Evolutionary conservation across 1,284 basidiomycete genomes (phyloP), one percentile per base, ranked within the genome.

Genomic region (Ceratobasidium papillatum): DNA sequence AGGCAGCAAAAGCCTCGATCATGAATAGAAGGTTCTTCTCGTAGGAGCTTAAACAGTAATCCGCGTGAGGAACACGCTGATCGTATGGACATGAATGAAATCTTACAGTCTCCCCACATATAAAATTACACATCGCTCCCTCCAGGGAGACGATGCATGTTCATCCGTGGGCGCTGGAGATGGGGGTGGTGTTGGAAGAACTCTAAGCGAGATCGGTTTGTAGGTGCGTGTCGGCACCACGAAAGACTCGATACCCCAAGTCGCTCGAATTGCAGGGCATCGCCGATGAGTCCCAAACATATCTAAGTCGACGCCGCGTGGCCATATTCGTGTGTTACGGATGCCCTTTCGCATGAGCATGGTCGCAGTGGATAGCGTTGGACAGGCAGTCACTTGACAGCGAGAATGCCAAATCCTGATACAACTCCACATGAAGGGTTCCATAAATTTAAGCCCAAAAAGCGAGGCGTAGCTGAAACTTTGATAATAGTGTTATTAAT

Each of bases 21-120:
- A 88, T 81, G 5, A 88, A 82, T n/a, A 84, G 81, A 1, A 88
- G 83, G 78, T 88, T 88, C 81, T 88, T 88, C 80, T 88, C 87
- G 85, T 86, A 87, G 1, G 84, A 85, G 32, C 82, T 82, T 74
- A 54, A 45, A 75, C 58, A 2, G 45, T 22, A 36, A 52, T 58
- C 49, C 27, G 27, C 2, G 49, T 27, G 17, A 22, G 22, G 41
- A 19, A 7, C 12, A 12, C 27, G 34, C 17, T 19, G 34, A 2
- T 7, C 7, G 4, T 32, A 8, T 56, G 5, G 7, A 19, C 9
- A 36, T 82, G 81, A 2, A 84, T 77, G 38, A 82, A 81, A 75
- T 79, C 82, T 78, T 73, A 82, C 80, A 83, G 78, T 72, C 83
- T 74, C 5, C 83, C 82, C 22, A 83, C 82, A 76, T 82, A 84